Base-by-base conservation (phyloP, 352 stramenopile genomes). In the Phytophthora rubi region DNA sequence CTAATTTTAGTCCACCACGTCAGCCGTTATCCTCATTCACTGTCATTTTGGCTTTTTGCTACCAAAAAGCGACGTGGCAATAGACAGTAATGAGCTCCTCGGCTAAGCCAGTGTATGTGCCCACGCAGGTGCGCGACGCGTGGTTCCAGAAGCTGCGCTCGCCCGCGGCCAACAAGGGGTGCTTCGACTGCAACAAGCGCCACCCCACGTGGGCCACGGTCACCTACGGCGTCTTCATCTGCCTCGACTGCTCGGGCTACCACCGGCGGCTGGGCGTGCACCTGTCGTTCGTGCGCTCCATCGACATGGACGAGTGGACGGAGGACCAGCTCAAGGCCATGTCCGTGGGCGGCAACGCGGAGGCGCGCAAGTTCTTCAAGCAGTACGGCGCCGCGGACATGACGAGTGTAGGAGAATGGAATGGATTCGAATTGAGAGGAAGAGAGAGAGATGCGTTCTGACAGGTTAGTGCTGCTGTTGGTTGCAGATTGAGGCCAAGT, bases 221-320 rank as follows among this genome's bases (percentile, higher is more conserved):
- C 62, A 98, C 91, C 15, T 99, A 98, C 76, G 96, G 96, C 68
- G 92, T 99, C 45, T 98, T 99, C 68, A 98, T 99, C 68, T 99
- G 96, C 70, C 81, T 98, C 47, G 95, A 98, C 70, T 99, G 96
- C 79, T 98, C 91, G 2, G 95, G 91, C 0, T 95, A 98, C 68
- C 97, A 99, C 72, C 90, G 96, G 35, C 89, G 90, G 33, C 74
- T 99, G 53, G 96, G 96, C 47, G 93, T 98, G 51, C 95, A 98
- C 70, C 75, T 98, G 58, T 97, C 90, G 26, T 99, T 99, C 62
- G 94, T 99, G 66, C 85, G 96, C 32, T 98, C 95, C 33, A 92
- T 97, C 35, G 94, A 98, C 68, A 97, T 99, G 89, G 96, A 99
- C 82, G 92, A 98, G 68, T 99, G 96, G 96, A 98, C 92, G 3